These are phyloP conservation scores for Pestalotiopsis sp. DNA, from an alignment of 2,329 filamentous ascomycete genomes.

Conservation along the genomic window DNA sequence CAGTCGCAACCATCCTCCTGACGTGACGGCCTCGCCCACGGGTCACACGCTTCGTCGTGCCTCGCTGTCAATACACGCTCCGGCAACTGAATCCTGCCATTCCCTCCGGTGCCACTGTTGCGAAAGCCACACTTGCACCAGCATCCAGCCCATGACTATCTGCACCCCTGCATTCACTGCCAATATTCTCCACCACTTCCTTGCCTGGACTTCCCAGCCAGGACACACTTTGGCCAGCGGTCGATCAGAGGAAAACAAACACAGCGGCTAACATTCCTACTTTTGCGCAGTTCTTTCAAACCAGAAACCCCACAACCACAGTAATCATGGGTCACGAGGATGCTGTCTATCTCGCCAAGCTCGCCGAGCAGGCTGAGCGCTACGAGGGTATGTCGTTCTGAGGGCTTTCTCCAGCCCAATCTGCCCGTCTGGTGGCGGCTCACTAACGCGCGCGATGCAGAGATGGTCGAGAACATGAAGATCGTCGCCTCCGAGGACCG, in stretches of 20 bases:
- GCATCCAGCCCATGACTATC: not conserved
- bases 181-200: constrained; percentile 1
- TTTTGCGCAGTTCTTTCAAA: constrained; percentile 12
- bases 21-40: not conserved
- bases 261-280: constrained; percentile 26
- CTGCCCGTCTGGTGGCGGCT: constrained; percentile 10
- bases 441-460: constrained; percentile 48
- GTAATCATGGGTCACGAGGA: constrained; percentile 98
- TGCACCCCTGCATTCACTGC: not conserved
- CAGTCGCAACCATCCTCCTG: constrained; percentile 2
- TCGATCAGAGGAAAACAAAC: not conserved
- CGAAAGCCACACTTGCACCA: not conserved
- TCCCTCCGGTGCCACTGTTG: not conserved
- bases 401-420: constrained; percentile 1
- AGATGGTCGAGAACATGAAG: constrained; percentile 99
- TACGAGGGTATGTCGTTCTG: constrained; percentile 81
- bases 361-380: constrained; percentile 99
- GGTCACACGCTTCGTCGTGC: not conserved
- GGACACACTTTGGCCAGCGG: not conserved
- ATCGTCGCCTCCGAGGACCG: constrained; percentile 86
- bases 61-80: not conserved
- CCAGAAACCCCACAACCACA: constrained; percentile 31
- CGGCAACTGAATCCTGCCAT: not conserved
- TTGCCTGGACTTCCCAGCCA: not conserved
- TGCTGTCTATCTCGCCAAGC: constrained; percentile 99